phyloP scores from a whole-genome alignment of 768 basidiomycete species.

The Russula sp. region DNA sequence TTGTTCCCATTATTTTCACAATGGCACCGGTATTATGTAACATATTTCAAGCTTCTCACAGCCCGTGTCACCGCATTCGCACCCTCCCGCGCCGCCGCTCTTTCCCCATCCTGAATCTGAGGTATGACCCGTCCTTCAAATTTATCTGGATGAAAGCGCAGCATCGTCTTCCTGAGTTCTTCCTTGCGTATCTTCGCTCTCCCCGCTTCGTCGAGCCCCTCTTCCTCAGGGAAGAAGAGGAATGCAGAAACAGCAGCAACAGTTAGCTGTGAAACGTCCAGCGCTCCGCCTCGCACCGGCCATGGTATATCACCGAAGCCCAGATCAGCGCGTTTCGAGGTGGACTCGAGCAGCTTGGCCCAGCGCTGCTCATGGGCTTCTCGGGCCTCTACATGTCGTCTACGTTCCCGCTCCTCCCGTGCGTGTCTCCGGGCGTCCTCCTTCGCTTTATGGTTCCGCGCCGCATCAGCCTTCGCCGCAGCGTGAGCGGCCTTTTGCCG shows the following conservation, averaged over 20 bases:
- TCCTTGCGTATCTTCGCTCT: conserved; percentile 39
- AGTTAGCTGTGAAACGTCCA: conserved; percentile 31
- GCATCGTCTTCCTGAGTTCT: conserved; percentile 48
- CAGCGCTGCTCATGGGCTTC: conserved; percentile 48
- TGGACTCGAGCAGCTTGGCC: conserved; percentile 33
- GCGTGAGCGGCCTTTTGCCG: conserved; percentile 46
- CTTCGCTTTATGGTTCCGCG: conserved; percentile 41
- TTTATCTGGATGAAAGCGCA: conserved; percentile 69
- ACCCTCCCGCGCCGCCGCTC: conserved; percentile 45
- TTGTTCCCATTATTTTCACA: neutral
- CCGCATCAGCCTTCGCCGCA: conserved; percentile 48
- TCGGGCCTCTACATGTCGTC: conserved; percentile 42
- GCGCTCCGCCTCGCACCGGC: conserved; percentile 37
- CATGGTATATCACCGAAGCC: conserved; percentile 55
- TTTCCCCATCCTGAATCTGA: conserved; percentile 40
- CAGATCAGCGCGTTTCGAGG: conserved; percentile 25
- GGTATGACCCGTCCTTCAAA: conserved; percentile 62
- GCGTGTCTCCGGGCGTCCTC: conserved; percentile 45
- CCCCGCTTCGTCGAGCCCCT: conserved; percentile 28
- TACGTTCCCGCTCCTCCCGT: conserved; percentile 41
- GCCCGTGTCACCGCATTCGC: conserved; percentile 57
- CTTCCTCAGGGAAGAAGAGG: conserved; percentile 37
- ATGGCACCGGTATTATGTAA: neutral
- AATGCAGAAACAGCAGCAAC: conserved; percentile 40
- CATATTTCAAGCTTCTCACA: conserved; percentile 34